These are phyloP conservation scores for Arthrobotrys conoides DNA, from an alignment of 2,329 filamentous ascomycete genomes.

Conservation along the genomic window DNA sequence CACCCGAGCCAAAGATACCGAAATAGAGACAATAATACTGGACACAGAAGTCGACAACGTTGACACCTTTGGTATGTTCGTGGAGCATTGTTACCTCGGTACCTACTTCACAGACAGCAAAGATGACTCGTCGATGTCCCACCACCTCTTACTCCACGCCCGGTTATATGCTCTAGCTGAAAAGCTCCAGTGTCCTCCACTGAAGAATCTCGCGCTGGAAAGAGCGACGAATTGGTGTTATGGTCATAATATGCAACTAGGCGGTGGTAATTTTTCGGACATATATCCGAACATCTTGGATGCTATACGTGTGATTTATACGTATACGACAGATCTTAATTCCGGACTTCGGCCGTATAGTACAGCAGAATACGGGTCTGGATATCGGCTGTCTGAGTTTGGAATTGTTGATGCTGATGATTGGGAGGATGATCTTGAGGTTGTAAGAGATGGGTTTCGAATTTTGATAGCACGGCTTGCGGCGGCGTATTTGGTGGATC, in stretches of 20 bases:
- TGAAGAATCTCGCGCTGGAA: background rate
- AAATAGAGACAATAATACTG: background rate
- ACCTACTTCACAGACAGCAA: background rate
- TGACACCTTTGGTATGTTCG: background rate
- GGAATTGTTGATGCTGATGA: too few species aligned
- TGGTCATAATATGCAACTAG: background rate
- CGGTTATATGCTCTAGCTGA: background rate
- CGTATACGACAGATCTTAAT: slow-evolving; percentile 21
- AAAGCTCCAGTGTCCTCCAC: background rate
- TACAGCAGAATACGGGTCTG: too few species aligned
- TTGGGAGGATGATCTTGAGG: too few species aligned
- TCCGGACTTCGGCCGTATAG: slow-evolving; percentile 10
- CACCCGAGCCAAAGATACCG: background rate
- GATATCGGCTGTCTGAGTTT: too few species aligned
- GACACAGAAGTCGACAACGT: background rate
- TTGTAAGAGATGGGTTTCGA: slow-evolving; percentile 35
- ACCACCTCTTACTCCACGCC: background rate
- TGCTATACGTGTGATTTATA: slow-evolving; percentile 28
- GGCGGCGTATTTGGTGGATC: slow-evolving; percentile 21
- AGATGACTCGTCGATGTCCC: background rate
- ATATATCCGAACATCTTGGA: slow-evolving; percentile 23
- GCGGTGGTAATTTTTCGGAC: background rate
- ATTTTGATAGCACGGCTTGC: slow-evolving; percentile 36
- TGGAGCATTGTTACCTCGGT: background rate
- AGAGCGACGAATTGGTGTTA: background rate